phyloP scores from a whole-genome alignment of 2,329 filamentous ascomycete species.

The Monosporascus sp. region DNA sequence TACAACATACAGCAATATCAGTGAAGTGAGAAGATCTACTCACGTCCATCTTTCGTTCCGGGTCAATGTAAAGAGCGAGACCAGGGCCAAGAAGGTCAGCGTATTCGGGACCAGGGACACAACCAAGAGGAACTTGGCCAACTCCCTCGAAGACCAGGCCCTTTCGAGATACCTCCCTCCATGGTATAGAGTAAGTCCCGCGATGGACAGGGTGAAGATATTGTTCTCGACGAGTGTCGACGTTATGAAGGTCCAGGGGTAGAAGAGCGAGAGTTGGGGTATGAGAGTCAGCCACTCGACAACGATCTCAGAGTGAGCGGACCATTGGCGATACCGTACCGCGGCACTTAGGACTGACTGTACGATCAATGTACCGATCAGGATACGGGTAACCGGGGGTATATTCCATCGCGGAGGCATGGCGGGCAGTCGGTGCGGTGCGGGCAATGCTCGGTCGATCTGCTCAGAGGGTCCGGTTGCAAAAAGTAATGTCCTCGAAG shows the following conservation, averaged over 20 bases:
- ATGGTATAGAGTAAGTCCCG: slow-evolving; percentile 76
- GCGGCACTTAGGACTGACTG: slow-evolving; percentile 79
- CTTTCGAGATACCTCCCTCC: slow-evolving; percentile 92
- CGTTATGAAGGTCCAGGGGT: slow-evolving; percentile 88
- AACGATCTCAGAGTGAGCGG: slow-evolving; percentile 56
- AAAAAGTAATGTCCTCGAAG: neutral
- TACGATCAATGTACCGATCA: slow-evolving; percentile 67
- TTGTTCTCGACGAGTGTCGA: slow-evolving; percentile 91
- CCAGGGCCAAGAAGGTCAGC: slow-evolving; percentile 65
- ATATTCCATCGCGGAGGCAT: slow-evolving; percentile 87
- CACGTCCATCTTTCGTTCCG: slow-evolving; percentile 64
- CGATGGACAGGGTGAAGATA: slow-evolving; percentile 76
- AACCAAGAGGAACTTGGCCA: slow-evolving; percentile 82
- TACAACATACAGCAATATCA: no score
- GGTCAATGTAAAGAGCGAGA: slow-evolving; percentile 67
- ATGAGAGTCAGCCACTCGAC: slow-evolving; percentile 86
- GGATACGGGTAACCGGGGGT: slow-evolving; percentile 79
- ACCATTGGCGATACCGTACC: slow-evolving; percentile 68
- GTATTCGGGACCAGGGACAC: slow-evolving; percentile 76
- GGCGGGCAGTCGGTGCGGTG: slow-evolving; percentile 22
- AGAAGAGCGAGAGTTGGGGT: slow-evolving; percentile 74
- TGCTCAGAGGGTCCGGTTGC: no score
- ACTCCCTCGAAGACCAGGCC: slow-evolving; percentile 88
- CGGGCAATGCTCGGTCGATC: no score
- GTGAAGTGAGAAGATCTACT: slow-evolving; percentile 25